Conservation (phyloP, 2,329 filamentous ascomycete species). For the Purpureocillium takamizusanense region DNA sequence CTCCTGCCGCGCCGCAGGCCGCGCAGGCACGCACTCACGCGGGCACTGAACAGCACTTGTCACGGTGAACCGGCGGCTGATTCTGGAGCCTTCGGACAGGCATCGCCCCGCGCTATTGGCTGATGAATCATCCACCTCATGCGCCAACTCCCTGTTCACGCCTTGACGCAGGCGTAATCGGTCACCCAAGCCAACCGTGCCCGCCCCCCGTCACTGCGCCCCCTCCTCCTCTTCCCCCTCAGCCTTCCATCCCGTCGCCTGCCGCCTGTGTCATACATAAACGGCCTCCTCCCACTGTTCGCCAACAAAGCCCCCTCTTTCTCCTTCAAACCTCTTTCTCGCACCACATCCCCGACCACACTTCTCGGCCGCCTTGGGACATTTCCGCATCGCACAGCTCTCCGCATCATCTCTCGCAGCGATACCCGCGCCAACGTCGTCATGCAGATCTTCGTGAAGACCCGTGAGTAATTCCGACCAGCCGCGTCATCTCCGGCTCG, state of each 20-base stretch:
- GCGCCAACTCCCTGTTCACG: slow-evolving; percentile 7
- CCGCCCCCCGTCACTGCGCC: neutral
- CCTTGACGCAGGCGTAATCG: slow-evolving; percentile 11
- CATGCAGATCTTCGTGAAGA: slow-evolving; percentile 99
- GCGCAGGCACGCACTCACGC: too few species aligned
- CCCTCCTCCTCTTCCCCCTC: slow-evolving; percentile 14
- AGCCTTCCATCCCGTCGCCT: slow-evolving; percentile 5
- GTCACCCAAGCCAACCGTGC: slow-evolving; percentile 2
- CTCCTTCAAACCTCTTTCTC: slow-evolving; percentile 8
- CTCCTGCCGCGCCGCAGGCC: slow-evolving; percentile 8
- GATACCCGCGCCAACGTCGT: slow-evolving; percentile 27
- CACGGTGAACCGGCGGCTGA: slow-evolving; percentile 1
- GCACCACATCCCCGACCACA: slow-evolving; percentile 4
- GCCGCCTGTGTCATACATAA: slow-evolving; percentile 14
- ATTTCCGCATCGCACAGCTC: slow-evolving; percentile 4
- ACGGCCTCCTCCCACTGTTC: slow-evolving; percentile 14
- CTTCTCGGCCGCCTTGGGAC: slow-evolving; percentile 4
- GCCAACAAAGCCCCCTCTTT: slow-evolving; percentile 5
- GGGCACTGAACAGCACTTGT: too few species aligned
- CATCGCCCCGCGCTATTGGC: slow-evolving; percentile 14
- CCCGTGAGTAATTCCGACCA: slow-evolving; percentile 50
- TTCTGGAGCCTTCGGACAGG: slow-evolving; percentile 30
- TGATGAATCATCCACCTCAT: slow-evolving; percentile 27
- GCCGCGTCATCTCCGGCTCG: neutral
- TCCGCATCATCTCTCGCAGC: slow-evolving; percentile 12